Base-by-base conservation (phyloP, 345 rosid species). In the Salix suchowensis region DNA sequence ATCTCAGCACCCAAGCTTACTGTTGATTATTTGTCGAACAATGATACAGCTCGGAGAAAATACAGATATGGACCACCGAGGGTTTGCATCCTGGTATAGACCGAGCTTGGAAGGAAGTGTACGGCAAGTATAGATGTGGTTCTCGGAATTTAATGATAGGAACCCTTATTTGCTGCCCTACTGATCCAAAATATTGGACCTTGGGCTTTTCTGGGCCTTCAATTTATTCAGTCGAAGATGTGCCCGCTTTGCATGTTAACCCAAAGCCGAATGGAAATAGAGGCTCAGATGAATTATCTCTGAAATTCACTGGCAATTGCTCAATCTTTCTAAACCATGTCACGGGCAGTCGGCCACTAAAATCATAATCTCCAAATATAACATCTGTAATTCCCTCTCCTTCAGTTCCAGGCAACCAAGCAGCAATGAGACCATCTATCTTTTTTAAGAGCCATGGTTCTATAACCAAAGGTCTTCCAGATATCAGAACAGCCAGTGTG, bases 321-420 rank as follows among this genome's bases (percentile, higher is more conserved):
- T 87, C 80, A 1, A 80, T 84, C 26, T 52, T 74, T 80, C 81
- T 89, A 70, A 92, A 90, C 97, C 98, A 92, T 65, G 95, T 82
- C 77, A 91, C 83, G 1, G 98, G 98, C 72, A 94, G 82, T 79
- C 74, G 84, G 4, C 97, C 94, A 5, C 74, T 28, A 40, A 91
- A 92, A 60, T 83, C 89, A 58, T 82, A 80, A 81, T 90, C 89
- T 28, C 97, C 98, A 2, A 90, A 91, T 19, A 92, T 66, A 60
- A 90, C 91, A 74, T 92, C 94, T 23, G 91, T 62, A 2, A 92
- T 79, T 36, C 96, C 98, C 50, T 75, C 80, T 44, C 91, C 97
- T 82, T 94, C 97, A 0, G 81, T 90, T 83, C 97, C 98, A 14
- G 97, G 97, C 67, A 92, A 68, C 98, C 98, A 92, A 58, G 98